Conservation (phyloP, 257 asterid genomes). For the Przewalskia tangutica region DNA sequence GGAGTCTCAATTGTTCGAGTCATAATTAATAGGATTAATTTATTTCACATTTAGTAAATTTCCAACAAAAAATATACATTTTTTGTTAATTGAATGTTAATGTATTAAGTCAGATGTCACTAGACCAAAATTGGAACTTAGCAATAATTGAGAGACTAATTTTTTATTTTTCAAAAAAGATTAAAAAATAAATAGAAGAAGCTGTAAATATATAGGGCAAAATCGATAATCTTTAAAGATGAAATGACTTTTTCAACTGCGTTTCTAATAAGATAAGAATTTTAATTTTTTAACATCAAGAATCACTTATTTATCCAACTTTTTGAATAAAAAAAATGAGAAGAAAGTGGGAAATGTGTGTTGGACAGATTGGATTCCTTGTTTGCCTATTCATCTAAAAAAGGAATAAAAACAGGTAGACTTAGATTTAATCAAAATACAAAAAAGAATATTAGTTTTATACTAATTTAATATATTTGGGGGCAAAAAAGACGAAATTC, state of each 20-base stretch:
- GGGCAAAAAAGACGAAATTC: too few relatives aligned
- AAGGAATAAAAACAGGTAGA: not conserved
- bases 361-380: constrained; percentile 26
- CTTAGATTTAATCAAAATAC: not conserved
- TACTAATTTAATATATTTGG: not conserved
- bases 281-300: not conserved
- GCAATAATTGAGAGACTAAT: too few relatives aligned
- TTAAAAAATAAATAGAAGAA: not conserved
- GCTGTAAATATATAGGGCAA: not conserved
- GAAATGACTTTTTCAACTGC: not conserved
- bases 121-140: not conserved
- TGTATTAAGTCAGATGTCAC: too few relatives aligned
- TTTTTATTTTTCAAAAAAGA: too few relatives aligned
- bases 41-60: too few relatives aligned
- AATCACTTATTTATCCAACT: not conserved
- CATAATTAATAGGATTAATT: too few relatives aligned
- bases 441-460: not conserved
- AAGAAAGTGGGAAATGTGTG: constrained; percentile 14
- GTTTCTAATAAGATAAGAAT: not conserved
- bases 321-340: not conserved
- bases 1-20: too few relatives aligned
- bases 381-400: constrained; percentile 14
- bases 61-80: too few relatives aligned
- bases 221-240: not conserved
- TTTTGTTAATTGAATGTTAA: not conserved